Percentiles rank a stretch among this genome's conserved stretches.
Conservation (phyloP, 331 rosid species). For the Stylosanthes scabra region DNA sequence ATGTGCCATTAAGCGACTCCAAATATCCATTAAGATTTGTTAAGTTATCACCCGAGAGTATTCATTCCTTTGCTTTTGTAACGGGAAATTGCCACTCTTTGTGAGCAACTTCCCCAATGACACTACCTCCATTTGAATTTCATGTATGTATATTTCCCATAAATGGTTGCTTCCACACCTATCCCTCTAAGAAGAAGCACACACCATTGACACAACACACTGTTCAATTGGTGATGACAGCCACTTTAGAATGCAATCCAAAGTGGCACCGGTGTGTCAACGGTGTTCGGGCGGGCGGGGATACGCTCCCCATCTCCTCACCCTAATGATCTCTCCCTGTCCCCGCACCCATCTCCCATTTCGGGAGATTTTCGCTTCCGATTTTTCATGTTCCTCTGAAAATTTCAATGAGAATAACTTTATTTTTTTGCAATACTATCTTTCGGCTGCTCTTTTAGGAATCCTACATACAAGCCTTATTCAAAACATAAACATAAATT, state of each 20-base stretch:
- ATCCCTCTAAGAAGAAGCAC: slow-evolving; percentile 56
- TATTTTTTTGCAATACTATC: no score
- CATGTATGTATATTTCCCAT: slow-evolving; percentile 64
- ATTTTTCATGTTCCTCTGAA: no score
- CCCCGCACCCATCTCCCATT: no score
- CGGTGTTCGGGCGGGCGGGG: no score
- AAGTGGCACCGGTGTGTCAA: slow-evolving; percentile 54
- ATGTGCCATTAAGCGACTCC: no score
- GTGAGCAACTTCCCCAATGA: slow-evolving; percentile 58
- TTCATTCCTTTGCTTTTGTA: slow-evolving; percentile 40
- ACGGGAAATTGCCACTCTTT: slow-evolving; percentile 58
- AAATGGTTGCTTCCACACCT: slow-evolving; percentile 58
- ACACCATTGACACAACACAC: slow-evolving; percentile 58
- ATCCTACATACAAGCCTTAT: no score
- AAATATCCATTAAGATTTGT: slow-evolving; percentile 45
- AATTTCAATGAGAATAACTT: no score
- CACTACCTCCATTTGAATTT: slow-evolving; percentile 60
- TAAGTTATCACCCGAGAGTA: slow-evolving; percentile 13
- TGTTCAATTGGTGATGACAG: slow-evolving; percentile 73
- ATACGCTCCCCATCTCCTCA: no score
- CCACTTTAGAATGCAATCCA: slow-evolving; percentile 61
- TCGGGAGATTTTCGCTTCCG: no score
- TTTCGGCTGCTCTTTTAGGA: no score
- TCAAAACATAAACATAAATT: no score
- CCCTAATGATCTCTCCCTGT: no score